Evolutionary conservation across 495 filamentous ascomycete species (phyloP).

Genomic region (Entonaema liquescens): DNA sequence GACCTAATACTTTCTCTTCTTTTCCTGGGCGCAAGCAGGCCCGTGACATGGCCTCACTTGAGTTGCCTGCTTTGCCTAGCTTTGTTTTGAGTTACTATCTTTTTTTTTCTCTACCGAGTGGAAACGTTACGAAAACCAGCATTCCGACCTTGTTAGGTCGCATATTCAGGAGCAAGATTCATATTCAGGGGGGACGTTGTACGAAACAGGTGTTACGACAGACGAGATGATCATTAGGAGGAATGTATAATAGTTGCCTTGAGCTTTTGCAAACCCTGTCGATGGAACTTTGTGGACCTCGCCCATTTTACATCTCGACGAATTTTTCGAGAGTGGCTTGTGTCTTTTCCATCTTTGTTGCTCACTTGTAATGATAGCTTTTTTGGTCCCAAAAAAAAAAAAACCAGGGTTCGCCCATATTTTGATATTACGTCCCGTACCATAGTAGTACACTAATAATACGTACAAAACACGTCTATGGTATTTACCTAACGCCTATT

Average conservation of each 20-base stretch:
- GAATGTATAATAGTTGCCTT: slow-evolving; percentile 1
- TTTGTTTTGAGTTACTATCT: not conserved
- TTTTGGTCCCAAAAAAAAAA: not conserved
- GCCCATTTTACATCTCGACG: not conserved
- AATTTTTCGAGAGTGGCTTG: not conserved
- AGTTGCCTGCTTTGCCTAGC: not conserved
- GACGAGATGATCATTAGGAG: not conserved
- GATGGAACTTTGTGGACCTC: not conserved
- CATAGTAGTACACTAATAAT: not conserved
- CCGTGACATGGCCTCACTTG: not conserved
- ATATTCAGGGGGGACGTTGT: not conserved
- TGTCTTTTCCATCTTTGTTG: not conserved
- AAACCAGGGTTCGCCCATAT: not conserved
- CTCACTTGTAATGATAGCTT: not conserved
- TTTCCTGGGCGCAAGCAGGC: not conserved
- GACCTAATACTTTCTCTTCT: not conserved
- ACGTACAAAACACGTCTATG: not conserved
- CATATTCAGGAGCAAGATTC: not conserved
- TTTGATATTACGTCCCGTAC: not conserved
- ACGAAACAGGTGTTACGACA: not conserved
- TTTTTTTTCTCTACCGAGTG: not conserved
- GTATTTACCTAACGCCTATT: not conserved
- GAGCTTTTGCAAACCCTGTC: not conserved
- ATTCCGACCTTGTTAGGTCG: not conserved
- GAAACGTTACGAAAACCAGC: not conserved